Percentiles rank a stretch among this genome's conserved stretches.
phyloP scores from a whole-genome alignment of 108 stramenopile genomes.

The Cylindrotheca closterium region DNA sequence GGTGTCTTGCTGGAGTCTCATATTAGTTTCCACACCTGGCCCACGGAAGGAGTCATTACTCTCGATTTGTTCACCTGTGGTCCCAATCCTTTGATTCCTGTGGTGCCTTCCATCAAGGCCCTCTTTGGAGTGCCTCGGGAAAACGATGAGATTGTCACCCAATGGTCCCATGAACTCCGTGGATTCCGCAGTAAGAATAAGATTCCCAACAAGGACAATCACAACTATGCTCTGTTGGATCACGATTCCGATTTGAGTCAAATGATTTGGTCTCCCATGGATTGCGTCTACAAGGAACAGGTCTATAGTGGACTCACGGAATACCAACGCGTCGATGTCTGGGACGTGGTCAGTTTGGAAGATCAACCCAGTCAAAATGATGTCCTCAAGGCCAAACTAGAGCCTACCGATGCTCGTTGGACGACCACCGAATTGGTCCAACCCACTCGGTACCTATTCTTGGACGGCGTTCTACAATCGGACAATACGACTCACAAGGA shows the following conservation, averaged over 20 bases:
- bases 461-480: conserved; percentile 59
- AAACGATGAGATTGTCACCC: conserved; percentile 33
- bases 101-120: conserved; percentile 56
- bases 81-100: conserved; percentile 68
- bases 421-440: conserved; percentile 52
- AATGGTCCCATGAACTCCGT: conserved; percentile 79
- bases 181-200: conserved; percentile 70
- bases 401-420: conserved; percentile 77
- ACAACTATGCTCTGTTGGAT: conserved; percentile 41
- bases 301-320: conserved; percentile 30
- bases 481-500: conserved; percentile 20
- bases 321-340: conserved; percentile 79
- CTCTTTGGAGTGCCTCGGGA: conserved; percentile 66
- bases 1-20: conserved; percentile 84
- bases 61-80: conserved; percentile 85
- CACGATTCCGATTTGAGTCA: conserved; percentile 32
- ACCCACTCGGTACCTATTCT: conserved; percentile 64
- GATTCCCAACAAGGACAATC: conserved; percentile 9
- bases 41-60: conserved; percentile 84
- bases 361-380: conserved; percentile 70
- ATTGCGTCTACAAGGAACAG: conserved; percentile 36
- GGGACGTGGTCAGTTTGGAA: conserved; percentile 69
- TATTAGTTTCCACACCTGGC: conserved; percentile 89
- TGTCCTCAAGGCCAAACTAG: conserved; percentile 56
- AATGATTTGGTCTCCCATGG: conserved; percentile 42